These are phyloP conservation scores for Monascus purpureus DNA, from an alignment of 495 filamentous ascomycete species.

Conservation along the genomic window DNA sequence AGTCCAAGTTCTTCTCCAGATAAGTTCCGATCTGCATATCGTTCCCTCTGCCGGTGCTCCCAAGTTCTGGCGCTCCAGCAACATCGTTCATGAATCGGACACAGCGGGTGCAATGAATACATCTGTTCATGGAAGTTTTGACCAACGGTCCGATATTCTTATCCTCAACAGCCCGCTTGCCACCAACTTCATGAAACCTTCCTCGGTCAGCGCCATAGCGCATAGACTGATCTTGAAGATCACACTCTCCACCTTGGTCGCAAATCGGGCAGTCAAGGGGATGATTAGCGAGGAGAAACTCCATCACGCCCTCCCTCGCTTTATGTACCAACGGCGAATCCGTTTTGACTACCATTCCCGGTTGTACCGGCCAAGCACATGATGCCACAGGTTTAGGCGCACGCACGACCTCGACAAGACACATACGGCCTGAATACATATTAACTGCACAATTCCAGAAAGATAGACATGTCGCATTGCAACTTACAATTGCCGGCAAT, in stretches of 20 bases:
- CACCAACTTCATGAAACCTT: constrained; percentile 85
- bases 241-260: constrained; percentile 97
- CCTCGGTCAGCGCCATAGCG: constrained; percentile 92
- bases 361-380: constrained; percentile 96
- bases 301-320: constrained; percentile 96
- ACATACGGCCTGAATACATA: constrained; percentile 60
- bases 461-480: background rate
- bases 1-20: constrained; percentile 77
- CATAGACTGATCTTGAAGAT: constrained; percentile 98
- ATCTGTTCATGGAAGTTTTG: constrained; percentile 99
- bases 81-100: constrained; percentile 96
- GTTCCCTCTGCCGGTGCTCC: constrained; percentile 87
- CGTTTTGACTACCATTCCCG: constrained; percentile 98
- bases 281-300: constrained; percentile 94
- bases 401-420: constrained; percentile 91
- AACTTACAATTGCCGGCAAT: constrained; percentile 86
- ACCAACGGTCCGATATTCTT: constrained; percentile 98
- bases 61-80: constrained; percentile 87
- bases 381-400: constrained; percentile 94
- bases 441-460: constrained; percentile 1
- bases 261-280: constrained; percentile 96
- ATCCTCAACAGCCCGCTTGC: constrained; percentile 95
- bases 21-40: constrained; percentile 98
- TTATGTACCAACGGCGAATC: constrained; percentile 93
- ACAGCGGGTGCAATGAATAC: constrained; percentile 97